A percentile compares a stretch with the other conserved stretches of the same genome.
Evolutionary conservation across 176 grass and related monocot species (phyloP).

Genomic region (Paspalum notatum): DNA sequence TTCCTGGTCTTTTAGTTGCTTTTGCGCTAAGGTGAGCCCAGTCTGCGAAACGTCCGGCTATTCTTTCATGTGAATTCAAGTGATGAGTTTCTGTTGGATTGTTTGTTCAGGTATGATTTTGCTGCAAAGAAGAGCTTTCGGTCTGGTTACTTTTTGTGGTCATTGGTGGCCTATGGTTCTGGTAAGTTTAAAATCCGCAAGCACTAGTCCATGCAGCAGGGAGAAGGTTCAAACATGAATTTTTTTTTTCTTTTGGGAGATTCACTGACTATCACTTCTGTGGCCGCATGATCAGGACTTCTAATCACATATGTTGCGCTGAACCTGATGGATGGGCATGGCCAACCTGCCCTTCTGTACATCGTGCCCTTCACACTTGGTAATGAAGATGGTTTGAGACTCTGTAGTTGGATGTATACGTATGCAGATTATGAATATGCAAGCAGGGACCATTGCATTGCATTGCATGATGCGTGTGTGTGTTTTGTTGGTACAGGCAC

Average conservation of each 20-base stretch:
- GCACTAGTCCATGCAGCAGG: not conserved
- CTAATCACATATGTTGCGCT: conserved; percentile 90
- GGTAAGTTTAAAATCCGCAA: conserved; percentile 53
- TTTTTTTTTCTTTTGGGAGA: not conserved
- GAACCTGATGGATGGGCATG: conserved; percentile 98
- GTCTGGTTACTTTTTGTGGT: conserved; percentile 92
- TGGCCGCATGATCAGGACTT: conserved; percentile 55
- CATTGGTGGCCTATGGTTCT: conserved; percentile 88
- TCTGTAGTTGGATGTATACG: not conserved
- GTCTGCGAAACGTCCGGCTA: not conserved
- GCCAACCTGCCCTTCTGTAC: conserved; percentile 94
- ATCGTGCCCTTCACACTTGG: conserved; percentile 96
- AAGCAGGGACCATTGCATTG: not conserved
- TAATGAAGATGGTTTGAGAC: conserved; percentile 40
- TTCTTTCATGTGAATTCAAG: not conserved
- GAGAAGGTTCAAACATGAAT: not conserved
- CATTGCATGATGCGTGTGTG: not conserved
- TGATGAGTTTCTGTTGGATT: not conserved
- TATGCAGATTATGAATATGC: not conserved
- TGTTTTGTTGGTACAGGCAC: conserved; percentile 53
- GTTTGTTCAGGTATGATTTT: conserved; percentile 75
- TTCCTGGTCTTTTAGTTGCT: conserved; percentile 86
- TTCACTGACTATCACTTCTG: conserved; percentile 8
- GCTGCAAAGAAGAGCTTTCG: conserved; percentile 80
- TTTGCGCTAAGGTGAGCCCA: conserved; percentile 73